A percentile compares a stretch with the other conserved stretches of the same genome.
These are phyloP conservation scores for Fusarium nematophilum DNA, from an alignment of 2,329 filamentous ascomycete species.

Conservation along the genomic window DNA sequence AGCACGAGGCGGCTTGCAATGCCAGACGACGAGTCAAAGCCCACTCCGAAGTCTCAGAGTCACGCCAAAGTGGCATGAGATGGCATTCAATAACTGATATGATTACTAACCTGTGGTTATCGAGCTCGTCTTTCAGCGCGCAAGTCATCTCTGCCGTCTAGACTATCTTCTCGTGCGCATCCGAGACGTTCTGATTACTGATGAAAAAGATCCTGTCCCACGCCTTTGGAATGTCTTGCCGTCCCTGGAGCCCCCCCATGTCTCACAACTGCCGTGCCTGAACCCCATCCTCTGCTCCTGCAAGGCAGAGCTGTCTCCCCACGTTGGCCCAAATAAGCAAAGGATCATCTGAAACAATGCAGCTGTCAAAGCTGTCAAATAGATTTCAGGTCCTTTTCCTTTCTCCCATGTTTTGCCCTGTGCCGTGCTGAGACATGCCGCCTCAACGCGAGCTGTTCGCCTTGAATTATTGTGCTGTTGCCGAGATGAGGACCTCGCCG, in stretches of 20 bases:
- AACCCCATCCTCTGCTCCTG: not conserved
- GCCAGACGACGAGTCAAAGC: too few species aligned
- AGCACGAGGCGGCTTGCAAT: too few species aligned
- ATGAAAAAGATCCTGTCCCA: conserved; percentile 4
- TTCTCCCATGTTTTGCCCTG: conserved; percentile 3
- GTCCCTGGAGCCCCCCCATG: conserved; percentile 6
- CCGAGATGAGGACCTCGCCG: conserved; percentile 1
- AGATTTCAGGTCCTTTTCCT: not conserved
- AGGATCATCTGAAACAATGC: conserved; percentile 27
- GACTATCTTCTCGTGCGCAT: not conserved
- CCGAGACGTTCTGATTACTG: conserved; percentile 2
- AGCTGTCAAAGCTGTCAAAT: conserved; percentile 19
- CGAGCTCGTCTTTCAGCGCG: conserved; percentile 4
- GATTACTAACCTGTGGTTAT: too few species aligned
- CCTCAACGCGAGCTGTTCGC: not conserved
- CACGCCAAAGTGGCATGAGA: not conserved
- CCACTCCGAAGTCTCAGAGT: too few species aligned
- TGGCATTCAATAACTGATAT: too few species aligned
- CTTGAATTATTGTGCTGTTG: not conserved
- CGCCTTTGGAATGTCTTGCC: conserved; percentile 27
- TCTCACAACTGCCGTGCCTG: conserved; percentile 17
- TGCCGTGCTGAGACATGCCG: conserved; percentile 8
- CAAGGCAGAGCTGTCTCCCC: conserved; percentile 11
- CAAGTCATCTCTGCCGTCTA: not conserved
- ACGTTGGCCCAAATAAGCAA: conserved; percentile 12